These are phyloP conservation scores for Agrocybe praecox DNA, from an alignment of 768 basidiomycete species.

Conservation along the genomic window DNA sequence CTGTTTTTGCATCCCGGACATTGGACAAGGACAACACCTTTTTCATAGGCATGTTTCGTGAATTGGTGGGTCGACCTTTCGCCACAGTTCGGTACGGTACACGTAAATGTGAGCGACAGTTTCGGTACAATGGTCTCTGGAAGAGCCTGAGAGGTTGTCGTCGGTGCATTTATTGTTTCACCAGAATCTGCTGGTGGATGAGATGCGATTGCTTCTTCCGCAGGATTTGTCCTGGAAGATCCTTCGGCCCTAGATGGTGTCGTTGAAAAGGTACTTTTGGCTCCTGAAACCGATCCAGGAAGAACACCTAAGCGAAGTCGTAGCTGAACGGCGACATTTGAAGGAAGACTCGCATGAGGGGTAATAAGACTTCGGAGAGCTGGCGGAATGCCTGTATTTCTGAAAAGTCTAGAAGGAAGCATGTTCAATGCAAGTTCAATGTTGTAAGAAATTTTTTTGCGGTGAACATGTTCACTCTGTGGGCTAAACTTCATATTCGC, in stretches of 20 bases:
- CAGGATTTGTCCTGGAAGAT: background rate
- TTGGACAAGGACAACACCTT: conserved; percentile 87
- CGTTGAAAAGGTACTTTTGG: conserved; percentile 11
- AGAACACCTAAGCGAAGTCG: conserved; percentile 32
- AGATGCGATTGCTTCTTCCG: conserved; percentile 1
- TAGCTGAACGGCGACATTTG: conserved; percentile 33
- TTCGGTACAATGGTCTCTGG: conserved; percentile 55
- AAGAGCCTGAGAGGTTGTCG: conserved; percentile 31
- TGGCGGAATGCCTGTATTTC: conserved; percentile 45
- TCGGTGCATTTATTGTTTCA: conserved; percentile 12
- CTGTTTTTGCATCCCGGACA: conserved; percentile 91
- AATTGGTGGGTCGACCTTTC: conserved; percentile 88
- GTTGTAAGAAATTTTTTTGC: too few relatives aligned
- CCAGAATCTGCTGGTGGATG: conserved; percentile 3
- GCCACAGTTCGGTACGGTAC: conserved; percentile 73
- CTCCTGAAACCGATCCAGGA: conserved; percentile 7
- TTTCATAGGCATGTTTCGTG: conserved; percentile 80
- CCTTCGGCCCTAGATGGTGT: conserved; percentile 5
- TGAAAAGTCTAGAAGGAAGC: conserved; percentile 49
- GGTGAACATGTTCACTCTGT: too few relatives aligned
- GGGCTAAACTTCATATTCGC: too few relatives aligned
- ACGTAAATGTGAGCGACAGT: conserved; percentile 83
- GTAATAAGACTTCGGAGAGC: conserved; percentile 42
- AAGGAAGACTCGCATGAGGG: conserved; percentile 36
- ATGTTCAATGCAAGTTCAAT: conserved; percentile 25